Evolutionary conservation across 352 stramenopile species (phyloP).

Genomic region (Pythium pectinolyticum): DNA sequence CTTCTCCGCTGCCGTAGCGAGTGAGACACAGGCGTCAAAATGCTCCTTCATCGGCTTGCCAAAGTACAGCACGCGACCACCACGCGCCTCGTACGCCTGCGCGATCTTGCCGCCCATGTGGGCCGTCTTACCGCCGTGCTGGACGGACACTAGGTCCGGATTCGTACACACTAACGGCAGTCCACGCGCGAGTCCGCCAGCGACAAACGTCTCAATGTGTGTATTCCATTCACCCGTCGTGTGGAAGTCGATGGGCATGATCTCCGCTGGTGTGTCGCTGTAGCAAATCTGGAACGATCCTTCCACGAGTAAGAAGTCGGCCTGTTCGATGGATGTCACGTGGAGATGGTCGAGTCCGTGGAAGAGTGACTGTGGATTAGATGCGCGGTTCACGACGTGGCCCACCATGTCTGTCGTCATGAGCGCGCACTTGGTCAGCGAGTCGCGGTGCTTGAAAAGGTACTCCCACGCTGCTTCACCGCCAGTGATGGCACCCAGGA

Average conservation of each 20-base stretch:
- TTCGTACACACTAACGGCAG: constrained; percentile 87
- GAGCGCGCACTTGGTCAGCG: constrained; percentile 38
- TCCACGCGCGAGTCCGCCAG: constrained; percentile 43
- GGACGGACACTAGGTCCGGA: constrained; percentile 80
- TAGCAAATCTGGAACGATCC: constrained; percentile 58
- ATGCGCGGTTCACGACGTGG: constrained; percentile 34
- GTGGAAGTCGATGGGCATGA: constrained; percentile 45
- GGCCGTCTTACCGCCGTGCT: constrained; percentile 56
- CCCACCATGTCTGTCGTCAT: constrained; percentile 40
- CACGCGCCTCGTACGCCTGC: constrained; percentile 73
- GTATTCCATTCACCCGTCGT: constrained; percentile 43
- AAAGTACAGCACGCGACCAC: constrained; percentile 74
- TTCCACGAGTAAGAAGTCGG: constrained; percentile 58
- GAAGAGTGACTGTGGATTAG: constrained; percentile 48
- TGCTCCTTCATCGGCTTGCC: constrained; percentile 81
- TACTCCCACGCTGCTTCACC: constrained; percentile 53
- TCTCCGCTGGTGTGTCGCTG: constrained; percentile 33
- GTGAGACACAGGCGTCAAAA: constrained; percentile 64
- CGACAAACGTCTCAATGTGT: constrained; percentile 46
- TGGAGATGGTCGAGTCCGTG: constrained; percentile 43
- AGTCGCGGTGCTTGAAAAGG: constrained; percentile 27
- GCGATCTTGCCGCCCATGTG: constrained; percentile 82
- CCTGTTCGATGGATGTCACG: constrained; percentile 39
- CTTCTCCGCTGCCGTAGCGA: constrained; percentile 33
- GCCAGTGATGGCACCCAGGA: constrained; percentile 58